A percentile compares a stretch with the other conserved stretches of the same genome.
Conservation (phyloP, 768 basidiomycete species). For the Podaxis mareebaensis region DNA sequence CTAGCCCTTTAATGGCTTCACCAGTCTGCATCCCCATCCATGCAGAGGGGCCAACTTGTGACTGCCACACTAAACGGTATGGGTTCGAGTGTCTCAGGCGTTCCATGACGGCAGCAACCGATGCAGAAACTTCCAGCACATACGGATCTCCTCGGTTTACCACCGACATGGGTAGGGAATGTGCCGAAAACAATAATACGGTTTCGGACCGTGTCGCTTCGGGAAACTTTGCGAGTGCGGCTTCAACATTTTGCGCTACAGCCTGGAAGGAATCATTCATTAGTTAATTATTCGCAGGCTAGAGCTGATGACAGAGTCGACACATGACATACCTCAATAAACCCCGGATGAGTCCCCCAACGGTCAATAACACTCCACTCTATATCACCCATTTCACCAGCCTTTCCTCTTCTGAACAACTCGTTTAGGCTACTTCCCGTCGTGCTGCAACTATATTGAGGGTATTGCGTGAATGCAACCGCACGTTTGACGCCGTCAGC, state of each 20-base stretch:
- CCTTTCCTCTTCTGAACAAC: conserved; percentile 66
- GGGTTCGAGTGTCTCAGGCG: conserved; percentile 79
- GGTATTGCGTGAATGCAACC: conserved; percentile 97
- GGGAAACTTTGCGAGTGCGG: conserved; percentile 78
- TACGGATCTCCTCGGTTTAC: conserved; percentile 99
- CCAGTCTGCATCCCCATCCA: conserved; percentile 99
- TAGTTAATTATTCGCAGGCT: conserved; percentile 10
- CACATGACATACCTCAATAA: conserved; percentile 74
- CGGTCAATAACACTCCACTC: conserved; percentile 98
- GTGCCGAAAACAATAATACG: conserved; percentile 93
- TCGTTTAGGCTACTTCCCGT: conserved; percentile 98
- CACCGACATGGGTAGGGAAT: conserved; percentile 96
- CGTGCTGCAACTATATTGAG: conserved; percentile 97
- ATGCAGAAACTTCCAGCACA: conserved; percentile 90
- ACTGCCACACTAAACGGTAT: conserved; percentile 96
- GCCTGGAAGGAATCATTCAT: conserved; percentile 52
- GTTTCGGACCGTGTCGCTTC: conserved; percentile 68
- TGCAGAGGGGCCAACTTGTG: conserved; percentile 93
- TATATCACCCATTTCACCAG: conserved; percentile 64
- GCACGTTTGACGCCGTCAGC: conserved; percentile 90
- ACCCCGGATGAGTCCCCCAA: conserved; percentile 95
- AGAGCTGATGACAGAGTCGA: conserved; percentile 3
- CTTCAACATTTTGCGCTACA: conserved; percentile 85
- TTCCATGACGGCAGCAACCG: conserved; percentile 93
- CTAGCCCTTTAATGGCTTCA: conserved; percentile 86